Evolutionary conservation across 225 moss, liverwort and hornwort genomes (phyloP).

Genomic region (Bryum argenteum): DNA sequence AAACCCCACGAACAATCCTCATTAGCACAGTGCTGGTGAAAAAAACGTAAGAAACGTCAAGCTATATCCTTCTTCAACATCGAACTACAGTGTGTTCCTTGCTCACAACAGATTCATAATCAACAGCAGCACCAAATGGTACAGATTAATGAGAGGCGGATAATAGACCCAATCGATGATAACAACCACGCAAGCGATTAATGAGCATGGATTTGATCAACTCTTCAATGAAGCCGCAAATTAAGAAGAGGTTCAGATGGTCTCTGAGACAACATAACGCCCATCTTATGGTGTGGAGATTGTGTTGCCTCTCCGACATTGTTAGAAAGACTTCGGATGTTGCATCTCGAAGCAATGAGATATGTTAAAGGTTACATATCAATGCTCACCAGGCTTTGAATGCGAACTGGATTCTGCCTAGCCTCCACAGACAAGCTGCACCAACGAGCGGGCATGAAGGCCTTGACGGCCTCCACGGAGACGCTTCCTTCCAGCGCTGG

Average conservation of each 20-base stretch:
- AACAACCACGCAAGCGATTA: too few relatives aligned
- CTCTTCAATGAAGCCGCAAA: too few relatives aligned
- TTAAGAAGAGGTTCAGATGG: neutral
- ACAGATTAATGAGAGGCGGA: too few relatives aligned
- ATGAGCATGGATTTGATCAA: too few relatives aligned
- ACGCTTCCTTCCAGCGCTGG: conserved; percentile 37
- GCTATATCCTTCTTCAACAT: neutral
- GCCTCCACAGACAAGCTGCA: conserved; percentile 72
- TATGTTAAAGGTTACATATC: neutral
- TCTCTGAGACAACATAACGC: conserved; percentile 18
- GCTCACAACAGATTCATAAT: neutral
- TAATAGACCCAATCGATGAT: too few relatives aligned
- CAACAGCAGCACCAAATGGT: neutral
- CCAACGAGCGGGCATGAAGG: conserved; percentile 81
- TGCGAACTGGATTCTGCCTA: conserved; percentile 56
- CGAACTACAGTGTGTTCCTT: conserved; percentile 14
- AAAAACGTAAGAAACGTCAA: conserved; percentile 2
- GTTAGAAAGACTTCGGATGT: conserved; percentile 10
- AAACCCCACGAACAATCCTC: conserved; percentile 14
- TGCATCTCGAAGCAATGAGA: conserved; percentile 10
- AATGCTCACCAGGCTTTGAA: conserved; percentile 69
- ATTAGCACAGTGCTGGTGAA: conserved; percentile 16
- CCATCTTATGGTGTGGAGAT: neutral
- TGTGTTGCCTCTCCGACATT: neutral
- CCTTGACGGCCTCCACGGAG: conserved; percentile 48